phyloP scores from a whole-genome alignment of 164 flowering plant genomes.

The Houttuynia cordata region DNA sequence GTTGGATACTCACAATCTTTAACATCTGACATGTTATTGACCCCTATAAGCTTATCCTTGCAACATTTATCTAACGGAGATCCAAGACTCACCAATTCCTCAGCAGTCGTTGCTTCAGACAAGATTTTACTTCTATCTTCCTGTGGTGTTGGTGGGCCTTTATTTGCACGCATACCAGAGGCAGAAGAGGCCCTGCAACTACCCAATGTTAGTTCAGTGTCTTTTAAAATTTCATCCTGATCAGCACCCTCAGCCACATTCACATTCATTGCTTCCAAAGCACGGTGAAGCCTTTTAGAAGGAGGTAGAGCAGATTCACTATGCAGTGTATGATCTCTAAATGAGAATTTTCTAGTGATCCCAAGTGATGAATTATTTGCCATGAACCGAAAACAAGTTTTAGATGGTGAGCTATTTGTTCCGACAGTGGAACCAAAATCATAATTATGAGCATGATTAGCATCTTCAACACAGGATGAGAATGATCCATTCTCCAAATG shows the following conservation, averaged over 20 bases:
- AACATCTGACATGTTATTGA: not conserved
- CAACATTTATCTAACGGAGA: not conserved
- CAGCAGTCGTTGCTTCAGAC: not conserved
- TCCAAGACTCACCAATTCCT: conserved; percentile 13
- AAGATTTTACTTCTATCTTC: no score
- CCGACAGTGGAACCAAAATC: conserved; percentile 15
- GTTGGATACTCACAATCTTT: conserved; percentile 9
- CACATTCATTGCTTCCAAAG: conserved; percentile 88
- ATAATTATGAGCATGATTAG: conserved; percentile 8
- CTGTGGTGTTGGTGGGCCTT: not conserved
- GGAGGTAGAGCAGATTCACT: conserved; percentile 91
- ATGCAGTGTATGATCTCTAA: conserved; percentile 37
- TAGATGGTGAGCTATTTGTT: conserved; percentile 18
- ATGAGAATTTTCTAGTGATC: conserved; percentile 29
- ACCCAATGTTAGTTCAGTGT: conserved; percentile 7
- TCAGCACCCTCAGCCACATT: conserved; percentile 64
- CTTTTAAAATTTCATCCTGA: conserved; percentile 13
- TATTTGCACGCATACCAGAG: not conserved
- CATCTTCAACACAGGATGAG: conserved; percentile 16
- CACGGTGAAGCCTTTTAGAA: conserved; percentile 84
- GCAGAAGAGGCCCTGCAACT: conserved; percentile 12
- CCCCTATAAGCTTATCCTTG: no score
- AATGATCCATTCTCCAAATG: conserved; percentile 9
- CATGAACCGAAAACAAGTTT: conserved; percentile 7
- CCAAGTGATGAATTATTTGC: conserved; percentile 19